These are phyloP conservation scores for Delonix regia DNA, from an alignment of 306 rosid genomes.

Conservation along the genomic window DNA sequence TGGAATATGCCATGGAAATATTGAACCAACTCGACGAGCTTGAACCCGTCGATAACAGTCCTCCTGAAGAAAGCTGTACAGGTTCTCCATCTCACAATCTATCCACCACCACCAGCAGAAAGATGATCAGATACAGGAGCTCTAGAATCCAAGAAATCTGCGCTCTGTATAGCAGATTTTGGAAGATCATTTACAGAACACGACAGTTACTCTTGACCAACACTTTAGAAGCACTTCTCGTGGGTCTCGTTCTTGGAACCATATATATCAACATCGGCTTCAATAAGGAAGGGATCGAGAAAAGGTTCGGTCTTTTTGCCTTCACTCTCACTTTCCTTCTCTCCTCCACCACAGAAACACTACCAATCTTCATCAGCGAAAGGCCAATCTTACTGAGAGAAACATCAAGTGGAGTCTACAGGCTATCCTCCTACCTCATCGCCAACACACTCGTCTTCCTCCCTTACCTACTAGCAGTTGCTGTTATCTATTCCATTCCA, in stretches of 20 bases:
- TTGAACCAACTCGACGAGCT: slow-evolving; percentile 52
- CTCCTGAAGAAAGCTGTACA: slow-evolving; percentile 26
- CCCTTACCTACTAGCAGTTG: slow-evolving; percentile 73
- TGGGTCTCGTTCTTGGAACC: slow-evolving; percentile 88
- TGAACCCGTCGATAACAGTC: slow-evolving; percentile 9
- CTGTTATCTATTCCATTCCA: slow-evolving; percentile 74
- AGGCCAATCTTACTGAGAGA: slow-evolving; percentile 85
- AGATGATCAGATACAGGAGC: slow-evolving; percentile 60
- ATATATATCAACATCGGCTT: slow-evolving; percentile 85
- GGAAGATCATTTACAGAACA: slow-evolving; percentile 83
- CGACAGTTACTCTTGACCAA: slow-evolving; percentile 78
- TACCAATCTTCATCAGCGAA: slow-evolving; percentile 85
- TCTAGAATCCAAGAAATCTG: slow-evolving; percentile 71
- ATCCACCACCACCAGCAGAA: background rate
- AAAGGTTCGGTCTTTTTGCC: slow-evolving; percentile 87
- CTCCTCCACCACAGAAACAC: slow-evolving; percentile 86
- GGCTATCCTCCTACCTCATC: slow-evolving; percentile 85
- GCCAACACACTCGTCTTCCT: slow-evolving; percentile 93
- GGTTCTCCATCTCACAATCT: slow-evolving; percentile 19
- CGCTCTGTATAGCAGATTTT: slow-evolving; percentile 66
- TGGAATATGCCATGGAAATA: slow-evolving; percentile 89
- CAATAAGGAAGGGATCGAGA: slow-evolving; percentile 72
- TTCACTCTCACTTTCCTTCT: slow-evolving; percentile 89
- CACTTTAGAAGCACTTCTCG: slow-evolving; percentile 78
- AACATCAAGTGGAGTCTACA: slow-evolving; percentile 84